Conservation (phyloP, 768 basidiomycete genomes). For the Boletus fagicola region DNA sequence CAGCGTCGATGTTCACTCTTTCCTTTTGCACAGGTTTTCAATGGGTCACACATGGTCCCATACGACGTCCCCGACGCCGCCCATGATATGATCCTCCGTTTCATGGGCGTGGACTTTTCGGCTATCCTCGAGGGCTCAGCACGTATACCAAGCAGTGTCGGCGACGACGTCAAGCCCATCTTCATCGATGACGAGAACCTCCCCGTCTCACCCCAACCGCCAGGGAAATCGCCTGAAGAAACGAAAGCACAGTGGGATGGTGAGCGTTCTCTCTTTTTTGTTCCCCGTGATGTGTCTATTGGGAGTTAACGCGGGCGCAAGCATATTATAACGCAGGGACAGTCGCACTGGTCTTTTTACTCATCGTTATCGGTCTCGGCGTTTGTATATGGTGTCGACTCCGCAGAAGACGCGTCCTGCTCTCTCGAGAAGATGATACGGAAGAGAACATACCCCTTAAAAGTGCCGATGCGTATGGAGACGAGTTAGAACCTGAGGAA, state of each 20-base stretch:
- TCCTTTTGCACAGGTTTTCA: constrained; percentile 59
- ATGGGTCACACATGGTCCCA: constrained; percentile 95
- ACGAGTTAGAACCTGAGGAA: constrained; percentile 45
- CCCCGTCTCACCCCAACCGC: constrained; percentile 34
- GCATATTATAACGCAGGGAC: constrained; percentile 97
- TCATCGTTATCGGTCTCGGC: constrained; percentile 67
- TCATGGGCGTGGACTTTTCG: constrained; percentile 90
- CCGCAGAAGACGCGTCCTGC: constrained; percentile 30
- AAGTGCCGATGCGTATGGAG: constrained; percentile 33
- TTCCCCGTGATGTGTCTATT: not conserved
- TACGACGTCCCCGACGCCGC: constrained; percentile 83
- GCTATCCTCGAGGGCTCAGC: constrained; percentile 79
- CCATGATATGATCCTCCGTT: constrained; percentile 98
- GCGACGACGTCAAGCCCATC: constrained; percentile 64
- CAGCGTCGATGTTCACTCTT: not conserved
- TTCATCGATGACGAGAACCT: constrained; percentile 48
- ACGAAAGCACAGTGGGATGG: constrained; percentile 92
- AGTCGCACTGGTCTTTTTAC: constrained; percentile 75
- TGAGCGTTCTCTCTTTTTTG: constrained; percentile 30
- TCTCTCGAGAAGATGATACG: constrained; percentile 7
- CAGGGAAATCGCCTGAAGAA: constrained; percentile 66
- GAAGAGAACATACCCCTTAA: constrained; percentile 77
- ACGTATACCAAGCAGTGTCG: constrained; percentile 76
- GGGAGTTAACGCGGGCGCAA: constrained; percentile 27
- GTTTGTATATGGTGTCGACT: constrained; percentile 77